These are phyloP conservation scores for Solidago caesia DNA, from an alignment of 129 eudicot genomes.

Conservation along the genomic window DNA sequence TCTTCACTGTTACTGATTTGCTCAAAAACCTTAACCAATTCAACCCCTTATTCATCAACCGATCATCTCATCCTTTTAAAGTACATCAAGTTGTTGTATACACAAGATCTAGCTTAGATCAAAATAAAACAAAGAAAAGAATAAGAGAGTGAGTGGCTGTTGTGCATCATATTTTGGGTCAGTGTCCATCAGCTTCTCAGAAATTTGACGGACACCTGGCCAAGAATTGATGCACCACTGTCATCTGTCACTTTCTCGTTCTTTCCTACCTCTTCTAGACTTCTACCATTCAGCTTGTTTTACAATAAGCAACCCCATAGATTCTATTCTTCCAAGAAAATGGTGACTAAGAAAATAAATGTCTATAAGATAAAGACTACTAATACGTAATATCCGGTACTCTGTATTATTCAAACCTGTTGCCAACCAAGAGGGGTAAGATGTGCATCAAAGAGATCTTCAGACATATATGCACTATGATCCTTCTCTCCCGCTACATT, in stretches of 20 bases:
- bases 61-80: too few relatives aligned
- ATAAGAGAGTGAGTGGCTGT: too few relatives aligned
- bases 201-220: too few relatives aligned
- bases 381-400: background rate
- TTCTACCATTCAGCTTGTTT: background rate
- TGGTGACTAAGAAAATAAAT: background rate
- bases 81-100: too few relatives aligned
- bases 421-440: constrained; percentile 97
- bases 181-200: too few relatives aligned
- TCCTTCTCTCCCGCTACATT: constrained; percentile 91
- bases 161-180: too few relatives aligned
- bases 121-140: too few relatives aligned
- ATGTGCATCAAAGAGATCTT: constrained; percentile 73
- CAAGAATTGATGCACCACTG: too few relatives aligned
- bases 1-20: too few relatives aligned
- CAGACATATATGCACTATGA: constrained; percentile 63
- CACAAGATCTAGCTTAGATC: too few relatives aligned
- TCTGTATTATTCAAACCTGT: constrained; percentile 47
- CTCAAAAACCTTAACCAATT: too few relatives aligned
- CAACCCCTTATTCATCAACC: too few relatives aligned
- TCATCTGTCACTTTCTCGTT: background rate
- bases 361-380: background rate
- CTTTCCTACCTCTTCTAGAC: background rate
- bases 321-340: background rate
- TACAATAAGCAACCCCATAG: background rate